Evolutionary conservation across 345 rosid species (phyloP), one percentile per base, ranked within the genome.

Genomic region (Melaleuca alternifolia): DNA sequence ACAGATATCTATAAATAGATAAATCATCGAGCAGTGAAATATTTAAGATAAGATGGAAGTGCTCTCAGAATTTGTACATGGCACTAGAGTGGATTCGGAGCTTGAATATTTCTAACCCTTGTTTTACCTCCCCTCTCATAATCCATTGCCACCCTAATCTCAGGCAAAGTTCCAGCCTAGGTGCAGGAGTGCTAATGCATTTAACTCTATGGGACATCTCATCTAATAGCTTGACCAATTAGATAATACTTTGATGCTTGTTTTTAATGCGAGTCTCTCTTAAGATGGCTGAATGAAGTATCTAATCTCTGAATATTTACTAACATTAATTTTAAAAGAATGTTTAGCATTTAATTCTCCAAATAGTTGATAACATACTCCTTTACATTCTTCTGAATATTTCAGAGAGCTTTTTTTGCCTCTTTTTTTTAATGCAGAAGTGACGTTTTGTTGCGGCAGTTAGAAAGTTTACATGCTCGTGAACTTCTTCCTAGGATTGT

Each of bases 401-500:
- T n/a, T 83, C 54, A 28, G 85, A 30, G 51, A 83, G 61, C n/a
- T 24, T 24, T 24, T 50, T 85, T 48, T 71, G 85, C 87, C 86
- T 51, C 86, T 85, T 91, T 89, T 82, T 82, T 61, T 86, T 24
- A 85, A 86, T 89, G 90, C 95, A 97, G 99, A 89, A 97, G 99
- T 89, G 99, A 97, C 91, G 93, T 92, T 88, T 94, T 97, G 89
- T 90, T 97, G 92, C 91, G 99, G 87, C 94, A 96, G 50, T 91
- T 97, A 91, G 97, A 95, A 77, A 93, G 87, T 90, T 93, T 97
- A 91, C 94, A 93, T 89, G 88, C 95, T 82, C 95, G 96, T 88
- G 93, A 92, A 76, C 89, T 95, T 90, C 99, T 97, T 89, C 94
- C 98, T 79, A 94, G 99, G 93, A 94, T 97, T 91, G 99, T 97